These are phyloP conservation scores for Hypsizygus ulmarius DNA, from an alignment of 1,284 basidiomycete species.

Conservation along the genomic window DNA sequence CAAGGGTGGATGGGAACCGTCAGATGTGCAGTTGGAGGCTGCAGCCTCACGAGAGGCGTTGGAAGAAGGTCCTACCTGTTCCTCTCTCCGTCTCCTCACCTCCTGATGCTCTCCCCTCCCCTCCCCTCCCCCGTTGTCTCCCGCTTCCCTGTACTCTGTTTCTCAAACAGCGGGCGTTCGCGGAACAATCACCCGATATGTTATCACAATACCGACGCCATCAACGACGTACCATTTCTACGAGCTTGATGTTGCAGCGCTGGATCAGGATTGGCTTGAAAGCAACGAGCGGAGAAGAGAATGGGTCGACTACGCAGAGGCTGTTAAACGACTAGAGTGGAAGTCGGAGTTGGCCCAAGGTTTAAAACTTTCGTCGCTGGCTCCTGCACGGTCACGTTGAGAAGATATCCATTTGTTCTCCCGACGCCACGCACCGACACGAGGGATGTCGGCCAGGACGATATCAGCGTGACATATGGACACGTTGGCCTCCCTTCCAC, in stretches of 20 bases:
- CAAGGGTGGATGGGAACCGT: constrained; percentile 82
- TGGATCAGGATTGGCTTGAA: constrained; percentile 78
- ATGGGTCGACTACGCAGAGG: constrained; percentile 83
- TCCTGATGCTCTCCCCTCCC: constrained; percentile 49
- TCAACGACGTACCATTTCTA: constrained; percentile 83
- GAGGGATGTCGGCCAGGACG: neutral
- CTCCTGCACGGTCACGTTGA: constrained; percentile 38
- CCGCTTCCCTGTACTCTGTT: constrained; percentile 24
- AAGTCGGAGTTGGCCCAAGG: constrained; percentile 77
- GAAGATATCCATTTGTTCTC: neutral
- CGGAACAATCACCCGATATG: constrained; percentile 24
- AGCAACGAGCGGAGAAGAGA: constrained; percentile 71
- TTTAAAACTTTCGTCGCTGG: constrained; percentile 64
- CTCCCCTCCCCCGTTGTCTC: constrained; percentile 32
- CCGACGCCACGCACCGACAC: constrained; percentile 6
- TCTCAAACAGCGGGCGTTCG: constrained; percentile 25
- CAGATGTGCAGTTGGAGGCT: constrained; percentile 74
- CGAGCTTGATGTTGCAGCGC: constrained; percentile 72
- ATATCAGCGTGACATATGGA: constrained; percentile 13
- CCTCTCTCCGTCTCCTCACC: constrained; percentile 69
- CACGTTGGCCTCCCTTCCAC: constrained; percentile 10
- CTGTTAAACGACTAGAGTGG: constrained; percentile 69
- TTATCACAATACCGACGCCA: constrained; percentile 63
- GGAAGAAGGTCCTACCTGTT: constrained; percentile 89
- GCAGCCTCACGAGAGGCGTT: constrained; percentile 84